These are phyloP conservation scores for Taphrina betulina DNA, from an alignment of 1,139 yeast species.

Conservation along the genomic window DNA sequence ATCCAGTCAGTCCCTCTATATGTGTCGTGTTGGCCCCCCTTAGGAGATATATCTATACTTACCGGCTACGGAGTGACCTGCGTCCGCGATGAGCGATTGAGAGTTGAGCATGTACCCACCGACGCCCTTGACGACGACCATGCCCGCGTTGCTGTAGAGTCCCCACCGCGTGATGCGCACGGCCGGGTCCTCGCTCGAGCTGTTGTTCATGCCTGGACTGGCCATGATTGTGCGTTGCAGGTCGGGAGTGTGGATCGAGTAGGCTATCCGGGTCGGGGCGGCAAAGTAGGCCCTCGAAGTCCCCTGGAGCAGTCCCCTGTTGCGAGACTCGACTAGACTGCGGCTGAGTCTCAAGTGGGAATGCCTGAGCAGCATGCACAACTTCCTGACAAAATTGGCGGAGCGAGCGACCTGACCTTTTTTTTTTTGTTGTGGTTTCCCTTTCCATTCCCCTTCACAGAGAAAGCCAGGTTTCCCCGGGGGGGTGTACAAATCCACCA, in stretches of 20 bases:
- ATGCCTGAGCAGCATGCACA: slow-evolving; percentile 18
- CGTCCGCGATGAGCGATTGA: slow-evolving; percentile 89
- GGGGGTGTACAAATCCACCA: too few species aligned
- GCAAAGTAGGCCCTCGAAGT: slow-evolving; percentile 7
- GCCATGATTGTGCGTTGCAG: slow-evolving; percentile 16
- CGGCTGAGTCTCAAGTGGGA: too few species aligned
- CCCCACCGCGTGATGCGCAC: slow-evolving; percentile 94
- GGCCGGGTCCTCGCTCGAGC: slow-evolving; percentile 60
- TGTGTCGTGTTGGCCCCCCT: too few species aligned
- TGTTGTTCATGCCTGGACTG: slow-evolving; percentile 19
- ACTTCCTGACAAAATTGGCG: too few species aligned
- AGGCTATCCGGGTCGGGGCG: slow-evolving; percentile 10
- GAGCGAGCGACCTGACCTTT: too few species aligned
- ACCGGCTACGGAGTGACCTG: slow-evolving; percentile 56
- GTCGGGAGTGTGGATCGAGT: slow-evolving; percentile 10
- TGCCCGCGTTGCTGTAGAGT: slow-evolving; percentile 71
- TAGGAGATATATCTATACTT: too few species aligned
- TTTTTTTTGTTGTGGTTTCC: too few species aligned
- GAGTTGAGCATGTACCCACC: slow-evolving; percentile 95
- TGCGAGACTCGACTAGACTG: too few species aligned
- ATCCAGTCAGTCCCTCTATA: slow-evolving; percentile 76
- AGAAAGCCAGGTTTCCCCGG: too few species aligned
- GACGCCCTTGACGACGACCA: slow-evolving; percentile 80
- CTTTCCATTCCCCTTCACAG: too few species aligned
- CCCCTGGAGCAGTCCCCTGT: neutral